A percentile compares a stretch with the other conserved stretches of the same genome.
These are phyloP conservation scores for Aspergillus calidoustus DNA, from an alignment of 2,329 filamentous ascomycete species.

Conservation along the genomic window DNA sequence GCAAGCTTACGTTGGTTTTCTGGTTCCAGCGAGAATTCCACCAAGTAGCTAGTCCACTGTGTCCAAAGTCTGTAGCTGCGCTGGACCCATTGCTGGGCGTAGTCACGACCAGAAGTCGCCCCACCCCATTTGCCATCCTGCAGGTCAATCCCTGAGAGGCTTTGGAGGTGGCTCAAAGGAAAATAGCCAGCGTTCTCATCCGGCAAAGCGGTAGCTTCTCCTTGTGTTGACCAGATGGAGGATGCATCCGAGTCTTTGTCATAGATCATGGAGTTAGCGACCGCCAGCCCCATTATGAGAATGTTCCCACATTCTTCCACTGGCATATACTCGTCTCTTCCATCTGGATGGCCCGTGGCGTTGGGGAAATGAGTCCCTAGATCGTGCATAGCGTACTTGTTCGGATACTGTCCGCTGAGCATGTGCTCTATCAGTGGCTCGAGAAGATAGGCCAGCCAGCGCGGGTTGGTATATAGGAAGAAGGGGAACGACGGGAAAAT, in stretches of 20 bases:
- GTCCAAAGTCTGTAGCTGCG: constrained; percentile 73
- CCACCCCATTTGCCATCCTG: constrained; percentile 68
- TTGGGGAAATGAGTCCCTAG: constrained; percentile 59
- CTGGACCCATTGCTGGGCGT: constrained; percentile 67
- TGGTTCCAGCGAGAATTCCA: constrained; percentile 75
- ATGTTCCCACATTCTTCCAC: constrained; percentile 70
- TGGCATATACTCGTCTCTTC: constrained; percentile 61
- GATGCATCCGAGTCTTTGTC: constrained; percentile 58
- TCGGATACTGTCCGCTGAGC: constrained; percentile 81
- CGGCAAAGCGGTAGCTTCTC: constrained; percentile 29
- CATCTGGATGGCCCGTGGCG: constrained; percentile 59
- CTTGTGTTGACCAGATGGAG: constrained; percentile 61
- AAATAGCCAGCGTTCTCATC: constrained; percentile 44
- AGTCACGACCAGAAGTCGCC: constrained; percentile 56
- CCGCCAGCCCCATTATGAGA: constrained; percentile 78
- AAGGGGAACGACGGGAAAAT: constrained; percentile 87
- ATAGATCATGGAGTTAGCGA: constrained; percentile 75
- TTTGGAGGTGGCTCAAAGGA: constrained; percentile 55
- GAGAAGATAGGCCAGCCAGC: constrained; percentile 77
- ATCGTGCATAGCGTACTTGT: constrained; percentile 61
- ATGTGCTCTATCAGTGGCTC: constrained; percentile 83
- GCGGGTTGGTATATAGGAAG: constrained; percentile 82
- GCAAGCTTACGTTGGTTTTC: constrained; percentile 65
- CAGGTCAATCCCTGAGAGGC: constrained; percentile 56
- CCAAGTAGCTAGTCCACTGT: constrained; percentile 78